phyloP scores from a whole-genome alignment of 306 rosid species.

The Spatholobus suberectus region DNA sequence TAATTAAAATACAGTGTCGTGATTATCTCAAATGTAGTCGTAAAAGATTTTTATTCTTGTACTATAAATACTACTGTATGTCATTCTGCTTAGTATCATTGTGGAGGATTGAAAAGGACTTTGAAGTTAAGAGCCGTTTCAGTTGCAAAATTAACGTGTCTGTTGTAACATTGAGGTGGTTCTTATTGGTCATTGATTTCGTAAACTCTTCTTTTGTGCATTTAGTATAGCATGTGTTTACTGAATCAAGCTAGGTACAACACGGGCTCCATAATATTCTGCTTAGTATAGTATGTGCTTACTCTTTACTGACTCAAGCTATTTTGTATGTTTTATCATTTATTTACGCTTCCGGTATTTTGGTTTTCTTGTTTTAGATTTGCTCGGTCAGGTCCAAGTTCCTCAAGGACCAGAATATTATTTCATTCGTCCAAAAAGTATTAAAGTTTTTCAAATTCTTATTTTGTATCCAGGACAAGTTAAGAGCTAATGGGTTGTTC shows the following conservation, averaged over 20 bases:
- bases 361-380: background rate
- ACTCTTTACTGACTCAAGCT: too few relatives aligned
- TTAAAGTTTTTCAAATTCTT: background rate
- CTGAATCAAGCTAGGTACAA: too few relatives aligned
- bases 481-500: background rate
- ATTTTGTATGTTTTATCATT: background rate
- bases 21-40: conserved; percentile 31
- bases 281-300: too few relatives aligned
- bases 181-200: background rate
- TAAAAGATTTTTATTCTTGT: conserved; percentile 39
- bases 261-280: too few relatives aligned
- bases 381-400: background rate
- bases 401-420: background rate
- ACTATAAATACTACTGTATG: conserved; percentile 29
- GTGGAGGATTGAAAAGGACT: conserved; percentile 12
- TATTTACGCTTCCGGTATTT: background rate
- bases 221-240: background rate
- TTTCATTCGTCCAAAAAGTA: background rate
- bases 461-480: background rate
- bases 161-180: background rate
- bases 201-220: background rate
- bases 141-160: background rate
- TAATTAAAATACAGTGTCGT: conserved; percentile 42
- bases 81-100: background rate
- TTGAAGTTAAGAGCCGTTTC: background rate